These are phyloP conservation scores for Scleromitrula shiraiana DNA, from an alignment of 2,329 filamentous ascomycete genomes.

Conservation along the genomic window DNA sequence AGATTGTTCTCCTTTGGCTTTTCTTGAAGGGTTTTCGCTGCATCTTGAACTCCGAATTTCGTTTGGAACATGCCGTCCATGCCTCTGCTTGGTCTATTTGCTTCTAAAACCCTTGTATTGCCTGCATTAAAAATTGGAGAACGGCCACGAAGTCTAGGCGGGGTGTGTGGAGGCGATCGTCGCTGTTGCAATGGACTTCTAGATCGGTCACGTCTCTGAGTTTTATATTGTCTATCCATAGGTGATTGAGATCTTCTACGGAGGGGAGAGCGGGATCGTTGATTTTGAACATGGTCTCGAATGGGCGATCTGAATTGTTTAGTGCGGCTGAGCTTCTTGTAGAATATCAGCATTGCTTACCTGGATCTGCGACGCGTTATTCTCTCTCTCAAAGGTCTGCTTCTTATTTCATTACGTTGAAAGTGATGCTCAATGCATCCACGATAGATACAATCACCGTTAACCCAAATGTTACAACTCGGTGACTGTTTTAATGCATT, in stretches of 20 bases:
- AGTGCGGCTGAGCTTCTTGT: neutral
- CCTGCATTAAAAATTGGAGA: neutral
- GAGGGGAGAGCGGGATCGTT: conserved; percentile 1
- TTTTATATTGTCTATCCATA: neutral
- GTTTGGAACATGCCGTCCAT: neutral
- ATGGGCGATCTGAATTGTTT: conserved; percentile 1
- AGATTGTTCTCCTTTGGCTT: neutral
- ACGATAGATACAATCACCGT: conserved; percentile 19
- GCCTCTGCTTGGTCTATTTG: neutral
- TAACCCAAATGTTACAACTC: conserved; percentile 17
- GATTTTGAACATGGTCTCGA: neutral
- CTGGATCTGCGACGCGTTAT: conserved; percentile 8
- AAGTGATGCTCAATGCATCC: conserved; percentile 17
- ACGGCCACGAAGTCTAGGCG: neutral
- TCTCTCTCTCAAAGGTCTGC: conserved; percentile 12
- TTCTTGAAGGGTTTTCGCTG: neutral
- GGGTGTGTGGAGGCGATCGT: neutral
- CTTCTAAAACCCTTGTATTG: neutral
- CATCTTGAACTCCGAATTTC: neutral
- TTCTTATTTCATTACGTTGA: conserved; percentile 5
- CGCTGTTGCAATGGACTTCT: conserved; percentile 1
- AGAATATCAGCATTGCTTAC: neutral
- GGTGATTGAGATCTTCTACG: conserved; percentile 9
- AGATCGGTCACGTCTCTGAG: neutral
- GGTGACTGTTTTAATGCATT: conserved; percentile 19